Base-by-base conservation (phyloP, 129 eudicot species). In the Smallanthus sonchifolius region DNA sequence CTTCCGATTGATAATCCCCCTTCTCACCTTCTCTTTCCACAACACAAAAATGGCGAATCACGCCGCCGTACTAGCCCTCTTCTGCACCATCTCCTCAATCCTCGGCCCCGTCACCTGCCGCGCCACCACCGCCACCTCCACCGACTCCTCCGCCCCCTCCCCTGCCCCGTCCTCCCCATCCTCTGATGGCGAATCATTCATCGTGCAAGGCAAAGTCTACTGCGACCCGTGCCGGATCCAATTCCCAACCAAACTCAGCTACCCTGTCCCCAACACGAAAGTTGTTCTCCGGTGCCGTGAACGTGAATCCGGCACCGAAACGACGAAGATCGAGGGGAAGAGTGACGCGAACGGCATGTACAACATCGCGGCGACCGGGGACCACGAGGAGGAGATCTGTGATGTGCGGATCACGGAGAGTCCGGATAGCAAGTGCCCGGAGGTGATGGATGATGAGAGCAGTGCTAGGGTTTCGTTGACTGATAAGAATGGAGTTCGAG, bases 141-240 rank as follows among this genome's bases (percentile, higher is more conserved):
- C 72, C 72, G 7, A 47, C 35, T 4, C 72, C 17, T 6, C 60
- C 6, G n/a, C 34, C 42, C 34, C 75, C 48, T 32, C 67, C 61
- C 43, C 75, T 11, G n/a, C 61, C 10, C 48, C 81, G 0, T 1
- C 74, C 56, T 2, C 70, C 0, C 20, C 72, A 17, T 37, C 72
- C 2, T 0, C 34, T 13, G 40, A 15, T 7, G 54, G 43, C 24
- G 74, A 79, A 19, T 30, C 83, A 13, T 84, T 80, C 79, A 24
- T 55, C 1, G 76, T 87, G 3, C 36, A 80, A 72, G 92, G 92
- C 59, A 72, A 45, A 14, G 89, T 87, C n/a, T 87, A 84, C 34
- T 87, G 92, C 20, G 92, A 87, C 64, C 83, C 92, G 2, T 87
- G 92, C 63, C 80, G 85, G 6, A 79, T 84, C 15, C 78, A 82